Base-by-base conservation (phyloP, 1,139 yeast genomes). In the Lodderomyces parapsilosis region DNA sequence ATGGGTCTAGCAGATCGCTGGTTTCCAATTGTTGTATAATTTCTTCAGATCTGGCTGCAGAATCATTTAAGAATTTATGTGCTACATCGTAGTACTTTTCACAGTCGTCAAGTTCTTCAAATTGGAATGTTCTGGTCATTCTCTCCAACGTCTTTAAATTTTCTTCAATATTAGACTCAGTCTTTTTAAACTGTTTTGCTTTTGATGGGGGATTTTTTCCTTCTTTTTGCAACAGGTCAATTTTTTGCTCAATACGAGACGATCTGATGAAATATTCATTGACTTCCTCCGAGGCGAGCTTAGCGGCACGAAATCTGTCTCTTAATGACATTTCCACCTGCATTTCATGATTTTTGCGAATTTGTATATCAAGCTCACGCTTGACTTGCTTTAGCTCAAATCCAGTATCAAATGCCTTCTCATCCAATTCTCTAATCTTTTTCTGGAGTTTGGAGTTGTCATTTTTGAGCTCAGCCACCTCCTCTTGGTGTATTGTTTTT, bases 91-190 rank as follows among this genome's bases (percentile, higher is more conserved):
- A 42, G 27, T 42, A 44, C 27, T 7, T 38, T 14, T 44, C 47
- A 22, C 41, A 36, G 25, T 38, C 43, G 6, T 25, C 20, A 10
- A 44, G 34, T 15, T 18, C 25, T 11, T 28, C 36, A 15, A 44
- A 44, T 23, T 42, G 19, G 8, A 44, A 20, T 13, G 38, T 17
- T 24, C 39, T 34, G 2, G 38, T 38, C 22, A 41, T 39, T 17
- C 38, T 23, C n/a, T 44, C 38, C 22, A 44, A 31, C 2, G 15
- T 18, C 4, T 15, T 10, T 9, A 39, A 20, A 2, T 20, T 42
- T 11, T 32, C 36, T 2, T 41, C 43, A 15, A 48, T 46, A 30
- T 48, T 46, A 6, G 42, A 20, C 20, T 46, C 46, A 8, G 49
- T 46, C 23, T 40, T 42, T 2, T 15, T n/a, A 27, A 31, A 48